These are phyloP conservation scores for Metarhizium brunneum DNA, from an alignment of 2,329 filamentous ascomycete species.

Conservation along the genomic window DNA sequence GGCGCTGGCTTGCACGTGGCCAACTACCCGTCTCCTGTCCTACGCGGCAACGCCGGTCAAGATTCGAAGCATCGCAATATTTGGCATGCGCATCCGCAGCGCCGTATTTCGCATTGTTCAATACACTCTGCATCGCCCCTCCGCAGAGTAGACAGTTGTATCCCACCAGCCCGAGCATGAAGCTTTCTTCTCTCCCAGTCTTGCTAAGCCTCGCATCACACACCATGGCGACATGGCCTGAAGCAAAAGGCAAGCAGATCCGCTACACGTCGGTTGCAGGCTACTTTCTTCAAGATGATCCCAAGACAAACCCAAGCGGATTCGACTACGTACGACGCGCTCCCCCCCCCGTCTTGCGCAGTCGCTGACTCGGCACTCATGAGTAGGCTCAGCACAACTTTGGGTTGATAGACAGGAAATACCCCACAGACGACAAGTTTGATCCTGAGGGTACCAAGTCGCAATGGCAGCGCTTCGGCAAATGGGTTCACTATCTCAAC, in stretches of 20 bases:
- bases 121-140: not conserved
- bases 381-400: conserved; percentile 50
- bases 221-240: conserved; percentile 19
- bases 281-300: conserved; percentile 56
- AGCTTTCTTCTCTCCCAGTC: conserved; percentile 18
- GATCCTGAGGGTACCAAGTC: conserved; percentile 33
- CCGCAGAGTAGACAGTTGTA: not conserved
- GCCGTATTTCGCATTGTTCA: not conserved
- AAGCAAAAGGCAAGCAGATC: conserved; percentile 31
- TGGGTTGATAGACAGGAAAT: conserved; percentile 54
- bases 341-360: not conserved
- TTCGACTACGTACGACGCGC: conserved; percentile 53
- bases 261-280: conserved; percentile 52
- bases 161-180: conserved; percentile 17
- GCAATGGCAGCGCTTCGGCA: conserved; percentile 56
- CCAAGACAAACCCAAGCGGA: conserved; percentile 39
- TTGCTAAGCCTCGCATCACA: conserved; percentile 19
- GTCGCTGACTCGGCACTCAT: not conserved
- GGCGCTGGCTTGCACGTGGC: not conserved
- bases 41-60: too few species aligned
- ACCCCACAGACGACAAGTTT: conserved; percentile 41
- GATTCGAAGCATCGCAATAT: too few species aligned
- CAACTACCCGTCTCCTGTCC: too few species aligned
- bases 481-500: conserved; percentile 49
- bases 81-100: too few species aligned